Evolutionary conservation across 306 rosid genomes (phyloP), one percentile per base, ranked within the genome.

Genomic region (Malus orientalis): DNA sequence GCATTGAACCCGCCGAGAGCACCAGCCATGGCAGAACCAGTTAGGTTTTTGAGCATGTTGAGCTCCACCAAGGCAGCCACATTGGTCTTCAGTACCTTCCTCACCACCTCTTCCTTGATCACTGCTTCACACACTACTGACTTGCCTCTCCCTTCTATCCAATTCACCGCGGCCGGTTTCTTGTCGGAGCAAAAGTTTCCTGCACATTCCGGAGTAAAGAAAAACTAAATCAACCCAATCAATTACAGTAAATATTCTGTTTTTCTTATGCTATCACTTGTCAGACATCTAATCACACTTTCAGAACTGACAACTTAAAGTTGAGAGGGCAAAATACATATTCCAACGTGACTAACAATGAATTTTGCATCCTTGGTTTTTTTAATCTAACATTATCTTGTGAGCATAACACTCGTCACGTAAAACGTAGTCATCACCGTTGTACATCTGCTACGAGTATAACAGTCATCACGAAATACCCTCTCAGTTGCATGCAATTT

Each of bases 151-250:
- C 82, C 77, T 78, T 78, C 77, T 32, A 78, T 65, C 82, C 81
- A 78, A 75, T 78, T 78, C 44, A 71, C 81, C 6, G 81, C 76
- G 6, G 81, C 66, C 8, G 81, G 67, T 69, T 78, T 78, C 81
- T 78, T 78, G 81, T 78, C 81, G 14, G 81, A 70, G 61, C 81
- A 78, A 64, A 70, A 78, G 14, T 78, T 78, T 51, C 77, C 82
- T 76, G 25, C 16, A 30, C 40, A 62, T 6, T 51, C 55, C 55
- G 55, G 23, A n/a, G 29, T 2, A 58, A n/a, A 22, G 13, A 51
- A 8, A n/a, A 58, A 58, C 13, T 1, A 9, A 20, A 58, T 58
- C 62, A 58, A 58, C 15, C 1, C 0, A 58, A 58, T n/a, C 4
- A 11, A 5, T 3, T n/a, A 58, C 11, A 8, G 29, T 20, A 8